These are phyloP conservation scores for Plasmodium ovale DNA, from an alignment of 169 alveolate species.

Conservation along the genomic window DNA sequence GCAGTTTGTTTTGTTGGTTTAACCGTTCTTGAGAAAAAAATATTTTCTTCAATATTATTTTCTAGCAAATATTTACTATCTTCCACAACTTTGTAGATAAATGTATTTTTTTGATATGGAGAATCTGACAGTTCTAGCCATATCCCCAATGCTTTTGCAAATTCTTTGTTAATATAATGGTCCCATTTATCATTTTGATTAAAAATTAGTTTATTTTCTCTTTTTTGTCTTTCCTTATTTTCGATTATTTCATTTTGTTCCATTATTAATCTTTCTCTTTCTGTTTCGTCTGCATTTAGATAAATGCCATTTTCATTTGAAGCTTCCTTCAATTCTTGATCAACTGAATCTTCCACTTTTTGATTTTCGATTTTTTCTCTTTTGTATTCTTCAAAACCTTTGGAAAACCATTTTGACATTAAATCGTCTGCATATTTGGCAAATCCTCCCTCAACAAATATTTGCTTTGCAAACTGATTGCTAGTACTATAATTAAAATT, in stretches of 20 bases:
- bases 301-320: background rate
- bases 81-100: slow-evolving; percentile 79
- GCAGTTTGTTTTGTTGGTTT: slow-evolving; percentile 80
- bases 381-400: slow-evolving; percentile 75
- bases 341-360: slow-evolving; percentile 41
- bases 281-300: background rate
- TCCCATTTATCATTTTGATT: slow-evolving; percentile 85
- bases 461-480: slow-evolving; percentile 15
- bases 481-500: background rate
- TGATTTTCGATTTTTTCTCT: slow-evolving; percentile 41
- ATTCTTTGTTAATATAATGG: slow-evolving; percentile 78
- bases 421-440: slow-evolving; percentile 63
- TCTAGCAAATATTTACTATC: slow-evolving; percentile 84
- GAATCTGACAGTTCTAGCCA: slow-evolving; percentile 79
- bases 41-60: slow-evolving; percentile 80
- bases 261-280: background rate
- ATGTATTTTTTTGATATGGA: slow-evolving; percentile 13
- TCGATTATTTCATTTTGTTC: slow-evolving; percentile 54
- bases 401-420: slow-evolving; percentile 40
- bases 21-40: slow-evolving; percentile 83
- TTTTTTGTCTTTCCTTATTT: slow-evolving; percentile 23
- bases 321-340: slow-evolving; percentile 3
- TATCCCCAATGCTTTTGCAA: slow-evolving; percentile 76
- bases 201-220: slow-evolving; percentile 75
- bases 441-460: slow-evolving; percentile 65